A percentile compares a stretch with the other conserved stretches of the same genome.
Conservation (phyloP, 2,329 filamentous ascomycete species). For the Periconia sp. region DNA sequence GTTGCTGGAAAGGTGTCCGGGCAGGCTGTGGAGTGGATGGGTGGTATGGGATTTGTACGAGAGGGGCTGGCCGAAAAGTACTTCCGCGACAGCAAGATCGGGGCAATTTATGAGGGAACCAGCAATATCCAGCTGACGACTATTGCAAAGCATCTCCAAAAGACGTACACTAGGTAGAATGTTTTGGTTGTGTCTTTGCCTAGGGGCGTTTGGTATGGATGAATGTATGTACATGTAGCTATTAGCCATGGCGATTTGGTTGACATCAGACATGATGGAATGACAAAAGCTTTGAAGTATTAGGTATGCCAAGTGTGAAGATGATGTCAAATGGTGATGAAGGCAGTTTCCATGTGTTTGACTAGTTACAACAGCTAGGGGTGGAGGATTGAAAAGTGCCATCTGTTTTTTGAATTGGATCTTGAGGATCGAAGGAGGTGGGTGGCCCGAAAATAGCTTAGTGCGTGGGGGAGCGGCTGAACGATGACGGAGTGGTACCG, state of each 20-base stretch:
- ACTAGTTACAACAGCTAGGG: too few relatives aligned
- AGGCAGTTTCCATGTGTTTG: too few relatives aligned
- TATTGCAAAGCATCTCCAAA: conserved; percentile 70
- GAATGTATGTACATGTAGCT: too few relatives aligned
- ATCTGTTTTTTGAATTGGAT: too few relatives aligned
- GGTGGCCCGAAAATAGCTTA: neutral
- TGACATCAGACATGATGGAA: too few relatives aligned
- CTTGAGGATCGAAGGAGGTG: neutral
- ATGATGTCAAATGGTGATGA: too few relatives aligned
- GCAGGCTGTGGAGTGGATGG: conserved; percentile 97
- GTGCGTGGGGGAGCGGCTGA: neutral
- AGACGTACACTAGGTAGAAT: conserved; percentile 62
- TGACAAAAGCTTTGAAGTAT: too few relatives aligned
- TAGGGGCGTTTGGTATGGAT: neutral
- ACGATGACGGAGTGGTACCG: neutral
- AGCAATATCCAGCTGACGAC: conserved; percentile 73
- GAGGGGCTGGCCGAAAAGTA: conserved; percentile 98
- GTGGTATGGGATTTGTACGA: conserved; percentile 96
- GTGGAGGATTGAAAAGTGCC: too few relatives aligned
- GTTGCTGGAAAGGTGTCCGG: conserved; percentile 85
- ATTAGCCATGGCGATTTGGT: too few relatives aligned
- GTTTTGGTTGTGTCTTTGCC: neutral
- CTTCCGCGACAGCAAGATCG: conserved; percentile 97
- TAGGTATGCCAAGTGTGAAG: too few relatives aligned
- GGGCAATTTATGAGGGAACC: conserved; percentile 93